Percentiles rank a stretch among this genome's conserved stretches.
Conservation (phyloP, 2,329 filamentous ascomycete species). For the Cercospora janseana region DNA sequence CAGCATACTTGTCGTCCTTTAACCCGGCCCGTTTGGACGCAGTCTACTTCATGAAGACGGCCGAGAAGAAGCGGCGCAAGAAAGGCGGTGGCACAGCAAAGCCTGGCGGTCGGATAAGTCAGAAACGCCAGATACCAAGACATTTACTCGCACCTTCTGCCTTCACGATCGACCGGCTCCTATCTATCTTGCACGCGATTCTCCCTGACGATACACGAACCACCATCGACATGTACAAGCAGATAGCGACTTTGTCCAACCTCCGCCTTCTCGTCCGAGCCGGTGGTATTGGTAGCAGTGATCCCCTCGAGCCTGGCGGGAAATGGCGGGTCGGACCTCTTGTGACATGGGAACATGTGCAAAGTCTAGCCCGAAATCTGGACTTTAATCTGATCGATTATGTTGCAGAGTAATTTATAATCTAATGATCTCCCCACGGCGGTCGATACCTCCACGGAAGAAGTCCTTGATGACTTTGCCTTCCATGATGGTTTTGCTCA, state of each 20-base stretch:
- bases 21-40: slow-evolving; percentile 72
- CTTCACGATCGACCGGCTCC: slow-evolving; percentile 73
- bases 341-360: slow-evolving; percentile 68
- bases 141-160: slow-evolving; percentile 74
- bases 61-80: slow-evolving; percentile 53
- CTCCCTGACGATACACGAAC: slow-evolving; percentile 47
- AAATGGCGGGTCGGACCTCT: slow-evolving; percentile 75
- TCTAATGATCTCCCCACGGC: slow-evolving; percentile 33
- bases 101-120: slow-evolving; percentile 33
- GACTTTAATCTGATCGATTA: slow-evolving; percentile 79
- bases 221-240: slow-evolving; percentile 50
- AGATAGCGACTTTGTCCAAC: slow-evolving; percentile 69
- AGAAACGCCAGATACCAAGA: slow-evolving; percentile 69
- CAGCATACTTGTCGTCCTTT: slow-evolving; percentile 78
- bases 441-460: slow-evolving; percentile 66
- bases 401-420: slow-evolving; percentile 48
- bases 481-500: slow-evolving; percentile 65
- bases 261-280: slow-evolving; percentile 64
- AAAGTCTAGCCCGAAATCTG: slow-evolving; percentile 67
- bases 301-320: slow-evolving; percentile 66
- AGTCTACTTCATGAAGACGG: slow-evolving; percentile 71
- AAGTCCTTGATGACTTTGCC: slow-evolving; percentile 68
- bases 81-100: slow-evolving; percentile 47
- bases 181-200: slow-evolving; percentile 73
- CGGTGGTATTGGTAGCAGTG: slow-evolving; percentile 58